Conservation (phyloP, 164 flowering plant species). For the Euptelea pleiosperma region DNA sequence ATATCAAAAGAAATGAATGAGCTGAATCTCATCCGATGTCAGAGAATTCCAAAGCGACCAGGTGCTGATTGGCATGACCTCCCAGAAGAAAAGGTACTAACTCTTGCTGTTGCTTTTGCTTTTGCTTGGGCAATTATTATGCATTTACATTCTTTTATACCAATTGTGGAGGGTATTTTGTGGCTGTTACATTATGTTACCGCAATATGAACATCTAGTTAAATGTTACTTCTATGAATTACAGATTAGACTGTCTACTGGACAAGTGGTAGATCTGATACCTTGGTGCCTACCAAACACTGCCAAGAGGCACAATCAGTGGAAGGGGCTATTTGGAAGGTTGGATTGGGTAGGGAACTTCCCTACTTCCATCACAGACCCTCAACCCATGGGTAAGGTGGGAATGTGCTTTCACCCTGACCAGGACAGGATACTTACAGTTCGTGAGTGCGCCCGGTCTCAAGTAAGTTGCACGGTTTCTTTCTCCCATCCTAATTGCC, state of each 20-base stretch:
- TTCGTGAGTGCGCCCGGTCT: conserved; percentile 86
- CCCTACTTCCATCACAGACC: conserved; percentile 82
- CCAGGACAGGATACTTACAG: conserved; percentile 78
- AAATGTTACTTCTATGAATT: too few species aligned
- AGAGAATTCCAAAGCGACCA: conserved; percentile 76
- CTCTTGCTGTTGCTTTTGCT: background rate
- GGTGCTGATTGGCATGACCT: conserved; percentile 97
- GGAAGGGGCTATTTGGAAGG: conserved; percentile 88
- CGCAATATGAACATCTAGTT: too few species aligned
- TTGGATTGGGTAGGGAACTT: conserved; percentile 91
- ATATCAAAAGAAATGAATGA: conserved; percentile 96
- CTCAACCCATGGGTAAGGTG: conserved; percentile 94
- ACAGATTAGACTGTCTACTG: conserved; percentile 61
- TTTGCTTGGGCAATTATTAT: too few species aligned
- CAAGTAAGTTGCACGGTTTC: conserved; percentile 44
- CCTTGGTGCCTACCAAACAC: conserved; percentile 94
- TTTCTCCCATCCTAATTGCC: background rate
- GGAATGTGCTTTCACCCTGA: conserved; percentile 94
- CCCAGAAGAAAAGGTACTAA: conserved; percentile 77
- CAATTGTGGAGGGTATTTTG: too few species aligned
- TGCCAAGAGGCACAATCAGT: conserved; percentile 73
- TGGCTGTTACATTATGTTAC: too few species aligned
- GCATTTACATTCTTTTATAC: too few species aligned
- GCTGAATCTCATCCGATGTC: conserved; percentile 72
- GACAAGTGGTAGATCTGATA: conserved; percentile 71